A percentile compares a stretch with the other conserved stretches of the same genome.
phyloP scores from a whole-genome alignment of 2,329 filamentous ascomycete genomes.

The Stachybotrys echinatus region DNA sequence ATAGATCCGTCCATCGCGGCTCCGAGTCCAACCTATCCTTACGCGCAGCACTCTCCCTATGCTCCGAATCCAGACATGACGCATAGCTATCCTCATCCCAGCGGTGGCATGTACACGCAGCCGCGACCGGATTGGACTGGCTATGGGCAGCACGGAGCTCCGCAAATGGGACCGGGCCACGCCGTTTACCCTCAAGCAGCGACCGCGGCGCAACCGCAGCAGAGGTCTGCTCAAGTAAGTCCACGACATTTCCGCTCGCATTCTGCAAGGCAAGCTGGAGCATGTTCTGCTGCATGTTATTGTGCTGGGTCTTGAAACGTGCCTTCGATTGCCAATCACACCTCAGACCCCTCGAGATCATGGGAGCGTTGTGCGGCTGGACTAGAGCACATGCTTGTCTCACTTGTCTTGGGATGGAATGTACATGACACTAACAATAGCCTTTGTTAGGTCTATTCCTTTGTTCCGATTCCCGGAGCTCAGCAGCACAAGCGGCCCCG shows the following conservation, averaged over 20 bases:
- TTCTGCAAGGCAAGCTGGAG: too few relatives aligned
- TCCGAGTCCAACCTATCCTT: constrained; percentile 85
- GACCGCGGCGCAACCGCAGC: constrained; percentile 48
- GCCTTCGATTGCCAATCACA: too few relatives aligned
- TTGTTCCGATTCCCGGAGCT: constrained; percentile 93
- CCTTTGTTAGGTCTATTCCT: constrained; percentile 83
- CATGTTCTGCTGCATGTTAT: too few relatives aligned
- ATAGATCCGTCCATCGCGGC: constrained; percentile 98
- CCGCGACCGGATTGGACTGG: constrained; percentile 70
- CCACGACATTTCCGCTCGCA: too few relatives aligned
- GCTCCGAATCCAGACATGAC: constrained; percentile 80
- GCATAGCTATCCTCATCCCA: constrained; percentile 64
- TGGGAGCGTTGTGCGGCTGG: too few relatives aligned
- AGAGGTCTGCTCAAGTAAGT: constrained; percentile 57
- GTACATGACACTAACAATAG: constrained; percentile 4
- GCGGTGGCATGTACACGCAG: constrained; percentile 60
- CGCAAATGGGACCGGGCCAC: constrained; percentile 45
- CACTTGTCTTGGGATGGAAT: too few relatives aligned
- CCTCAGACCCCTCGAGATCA: too few relatives aligned
- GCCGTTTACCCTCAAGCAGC: constrained; percentile 52
- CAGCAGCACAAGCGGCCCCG: constrained; percentile 96
- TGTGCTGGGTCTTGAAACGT: too few relatives aligned
- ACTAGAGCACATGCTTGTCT: too few relatives aligned
- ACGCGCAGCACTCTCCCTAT: constrained; percentile 82
- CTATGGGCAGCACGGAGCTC: constrained; percentile 52